phyloP scores from a whole-genome alignment of 2,329 filamentous ascomycete species.

The Xylaria sp. region DNA sequence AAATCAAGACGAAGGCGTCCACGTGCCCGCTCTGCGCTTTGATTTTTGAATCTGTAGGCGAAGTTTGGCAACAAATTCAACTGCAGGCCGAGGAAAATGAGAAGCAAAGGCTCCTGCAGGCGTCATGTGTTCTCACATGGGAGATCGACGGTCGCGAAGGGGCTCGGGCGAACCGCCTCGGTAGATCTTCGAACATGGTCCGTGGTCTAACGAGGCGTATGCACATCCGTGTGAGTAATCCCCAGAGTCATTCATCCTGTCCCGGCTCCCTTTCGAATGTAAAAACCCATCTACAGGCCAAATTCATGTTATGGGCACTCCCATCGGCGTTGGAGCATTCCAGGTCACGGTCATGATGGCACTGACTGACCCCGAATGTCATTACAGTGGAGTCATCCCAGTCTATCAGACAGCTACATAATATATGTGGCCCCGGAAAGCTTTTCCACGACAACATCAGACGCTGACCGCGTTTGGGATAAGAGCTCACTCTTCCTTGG shows the following conservation, averaged over 20 bases:
- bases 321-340: not conserved
- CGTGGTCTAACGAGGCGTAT: constrained; percentile 16
- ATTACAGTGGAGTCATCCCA: constrained; percentile 7
- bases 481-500: constrained; percentile 18
- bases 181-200: not conserved
- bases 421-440: constrained; percentile 12
- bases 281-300: not conserved
- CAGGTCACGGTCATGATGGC: not conserved
- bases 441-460: constrained; percentile 13
- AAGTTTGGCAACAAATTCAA: not conserved
- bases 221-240: constrained; percentile 4
- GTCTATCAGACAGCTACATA: constrained; percentile 11
- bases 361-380: not conserved
- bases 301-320: not conserved
- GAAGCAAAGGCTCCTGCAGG: constrained; percentile 5
- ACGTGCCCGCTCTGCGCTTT: constrained; percentile 5
- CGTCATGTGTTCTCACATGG: constrained; percentile 11
- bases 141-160: constrained; percentile 13
- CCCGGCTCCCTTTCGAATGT: not conserved
- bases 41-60: constrained; percentile 5
- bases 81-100: not conserved
- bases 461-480: constrained; percentile 5
- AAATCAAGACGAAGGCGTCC: not conserved
- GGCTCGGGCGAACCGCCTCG: constrained; percentile 4
- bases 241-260: not conserved